Percentiles rank a stretch among this genome's conserved stretches.
These are phyloP conservation scores for Elsinoe ampelina DNA, from an alignment of 2,329 filamentous ascomycete species.

Conservation along the genomic window DNA sequence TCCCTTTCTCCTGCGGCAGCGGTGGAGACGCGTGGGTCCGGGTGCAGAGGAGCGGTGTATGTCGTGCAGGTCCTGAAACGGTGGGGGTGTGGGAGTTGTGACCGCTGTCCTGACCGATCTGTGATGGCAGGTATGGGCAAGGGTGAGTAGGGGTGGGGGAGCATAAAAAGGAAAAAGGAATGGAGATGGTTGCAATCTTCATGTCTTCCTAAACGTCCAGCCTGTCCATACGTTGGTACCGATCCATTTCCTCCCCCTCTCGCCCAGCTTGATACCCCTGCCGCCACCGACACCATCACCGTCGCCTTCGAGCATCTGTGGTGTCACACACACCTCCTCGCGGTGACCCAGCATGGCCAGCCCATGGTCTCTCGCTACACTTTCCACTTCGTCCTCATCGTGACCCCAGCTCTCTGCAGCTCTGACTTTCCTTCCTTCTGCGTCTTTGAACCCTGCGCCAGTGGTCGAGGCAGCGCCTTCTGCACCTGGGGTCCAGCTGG, in stretches of 20 bases:
- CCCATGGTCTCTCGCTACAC: slow-evolving; percentile 29
- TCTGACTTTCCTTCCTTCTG: slow-evolving; percentile 47
- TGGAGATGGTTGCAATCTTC: neutral
- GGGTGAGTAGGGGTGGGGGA: neutral
- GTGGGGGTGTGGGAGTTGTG: neutral
- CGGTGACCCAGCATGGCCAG: slow-evolving; percentile 24
- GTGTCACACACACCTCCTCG: slow-evolving; percentile 26
- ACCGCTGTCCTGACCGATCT: too few relatives aligned
- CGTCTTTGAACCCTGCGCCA: slow-evolving; percentile 54
- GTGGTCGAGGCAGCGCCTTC: slow-evolving; percentile 27
- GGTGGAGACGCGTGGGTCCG: neutral
- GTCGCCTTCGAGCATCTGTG: slow-evolving; percentile 23
- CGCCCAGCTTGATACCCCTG: slow-evolving; percentile 19
- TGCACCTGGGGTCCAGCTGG: neutral
- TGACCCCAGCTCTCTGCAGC: slow-evolving; percentile 35
- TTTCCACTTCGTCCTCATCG: slow-evolving; percentile 40
- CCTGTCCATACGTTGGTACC: slow-evolving; percentile 33
- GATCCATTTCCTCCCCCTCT: slow-evolving; percentile 33
- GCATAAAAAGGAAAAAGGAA: neutral
- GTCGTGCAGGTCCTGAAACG: slow-evolving; percentile 6
- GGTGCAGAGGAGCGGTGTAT: neutral
- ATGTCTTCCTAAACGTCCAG: slow-evolving; percentile 23
- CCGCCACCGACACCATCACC: slow-evolving; percentile 16
- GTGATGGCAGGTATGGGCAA: too few relatives aligned
- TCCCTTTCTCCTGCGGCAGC: neutral